Base-by-base conservation (phyloP, 2,329 filamentous ascomycete genomes). In the Bimuria novae-zelandiae region DNA sequence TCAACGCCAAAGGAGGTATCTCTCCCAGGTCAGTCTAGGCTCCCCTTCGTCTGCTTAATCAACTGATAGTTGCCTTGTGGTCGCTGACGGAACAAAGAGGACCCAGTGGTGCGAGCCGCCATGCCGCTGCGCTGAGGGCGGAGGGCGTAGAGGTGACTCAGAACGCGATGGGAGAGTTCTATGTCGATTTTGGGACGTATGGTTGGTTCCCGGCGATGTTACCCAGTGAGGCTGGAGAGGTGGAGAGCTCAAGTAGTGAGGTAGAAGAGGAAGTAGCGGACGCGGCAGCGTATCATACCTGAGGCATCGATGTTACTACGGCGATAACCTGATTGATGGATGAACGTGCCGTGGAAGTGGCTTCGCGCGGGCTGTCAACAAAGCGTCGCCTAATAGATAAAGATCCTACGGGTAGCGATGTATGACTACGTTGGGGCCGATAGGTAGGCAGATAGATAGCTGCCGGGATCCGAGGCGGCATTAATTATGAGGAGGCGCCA, bases 1-100 rank as follows among this genome's bases (percentile, higher is more conserved):
- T 97, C 70, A 96, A 93, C 72, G 79, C 90, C 12, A 93, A 89
- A 74, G 92, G 93, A 19, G 79, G 85, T 54, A 95, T 97, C 61
- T 96, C 92, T 39, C 89, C 89, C 7, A 84, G 92, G 90, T 93
- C 67, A 61, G 77, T 71, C 44, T 32, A 46, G 39, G 25, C 51
- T 43, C 33, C 41, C 33, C 54, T 56, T 49, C 22, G 52, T 21
- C 51, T 44, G 12, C 19, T 47, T 58, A 39, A 49, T 45, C 14
- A 27, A 46, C 53, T 59, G 49, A 52, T 57, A 55, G 51, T 46
- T 44, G n/a, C n/a, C n/a, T 33, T 16, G 33, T 57, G 30, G 56
- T 52, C 56, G 45, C 59, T 72, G 60, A 70, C 60, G 39, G 40
- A 29, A 63, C 56, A 65, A 67, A 77, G 76, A 64, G 76, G 76